These are phyloP conservation scores for Flagelloscypha sp. DNA, from an alignment of 768 basidiomycete genomes.

Conservation along the genomic window DNA sequence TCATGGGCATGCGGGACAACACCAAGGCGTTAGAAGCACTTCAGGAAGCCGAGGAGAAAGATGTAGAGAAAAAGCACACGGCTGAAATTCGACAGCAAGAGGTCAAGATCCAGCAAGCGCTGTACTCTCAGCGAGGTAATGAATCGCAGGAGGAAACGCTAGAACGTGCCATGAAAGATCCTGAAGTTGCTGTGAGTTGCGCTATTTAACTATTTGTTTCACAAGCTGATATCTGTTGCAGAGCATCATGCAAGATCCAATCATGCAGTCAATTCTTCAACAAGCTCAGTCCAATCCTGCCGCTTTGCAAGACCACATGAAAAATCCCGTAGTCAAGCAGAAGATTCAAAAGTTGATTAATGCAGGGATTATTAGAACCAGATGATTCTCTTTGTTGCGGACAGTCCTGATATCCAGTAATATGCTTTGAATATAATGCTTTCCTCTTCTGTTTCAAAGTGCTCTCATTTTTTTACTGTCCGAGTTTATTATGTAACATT, in stretches of 20 bases:
- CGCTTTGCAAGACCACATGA: slow-evolving; percentile 93
- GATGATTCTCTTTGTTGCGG: no score
- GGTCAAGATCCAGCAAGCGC: slow-evolving; percentile 70
- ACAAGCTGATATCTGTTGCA: slow-evolving; percentile 20
- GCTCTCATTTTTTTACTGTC: no score
- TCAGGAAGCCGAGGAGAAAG: slow-evolving; percentile 70
- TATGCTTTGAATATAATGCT: no score
- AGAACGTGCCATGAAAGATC: slow-evolving; percentile 93
- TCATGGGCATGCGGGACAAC: slow-evolving; percentile 87
- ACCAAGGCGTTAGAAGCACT: slow-evolving; percentile 78
- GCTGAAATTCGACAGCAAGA: slow-evolving; percentile 78
- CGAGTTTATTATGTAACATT: no score
- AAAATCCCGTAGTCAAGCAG: slow-evolving; percentile 70
- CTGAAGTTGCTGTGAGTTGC: slow-evolving; percentile 77
- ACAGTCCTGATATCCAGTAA: no score
- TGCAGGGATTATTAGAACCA: slow-evolving; percentile 88
- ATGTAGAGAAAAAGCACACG: slow-evolving; percentile 75
- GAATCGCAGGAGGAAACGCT: slow-evolving; percentile 93
- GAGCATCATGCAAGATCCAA: slow-evolving; percentile 81
- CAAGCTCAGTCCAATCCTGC: slow-evolving; percentile 87
- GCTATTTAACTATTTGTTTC: slow-evolving; percentile 4
- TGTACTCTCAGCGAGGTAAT: slow-evolving; percentile 67
- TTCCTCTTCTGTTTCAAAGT: no score
- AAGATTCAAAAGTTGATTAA: slow-evolving; percentile 89
- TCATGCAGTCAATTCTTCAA: slow-evolving; percentile 92